These are phyloP conservation scores for Tricholoma sp. DNA, from an alignment of 768 basidiomycete genomes.

Conservation along the genomic window DNA sequence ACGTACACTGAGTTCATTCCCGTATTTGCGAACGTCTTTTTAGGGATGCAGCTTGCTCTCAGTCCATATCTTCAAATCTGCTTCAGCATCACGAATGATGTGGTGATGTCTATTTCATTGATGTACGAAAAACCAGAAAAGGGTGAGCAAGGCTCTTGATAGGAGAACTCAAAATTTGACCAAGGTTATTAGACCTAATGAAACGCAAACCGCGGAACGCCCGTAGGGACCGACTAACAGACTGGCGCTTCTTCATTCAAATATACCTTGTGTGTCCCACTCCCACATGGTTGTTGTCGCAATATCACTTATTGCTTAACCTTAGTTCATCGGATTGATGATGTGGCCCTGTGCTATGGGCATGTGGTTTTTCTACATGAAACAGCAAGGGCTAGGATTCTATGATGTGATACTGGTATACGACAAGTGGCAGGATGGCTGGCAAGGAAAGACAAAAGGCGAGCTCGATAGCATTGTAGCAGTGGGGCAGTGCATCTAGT, in stretches of 20 bases:
- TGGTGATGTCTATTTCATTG: constrained; percentile 48
- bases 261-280: constrained; percentile 42
- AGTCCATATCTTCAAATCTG: constrained; percentile 39
- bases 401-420: background rate
- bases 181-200: constrained; percentile 35
- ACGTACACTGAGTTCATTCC: constrained; percentile 62
- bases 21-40: constrained; percentile 43
- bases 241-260: constrained; percentile 48
- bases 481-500: background rate
- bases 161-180: background rate
- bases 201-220: constrained; percentile 49
- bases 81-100: constrained; percentile 58
- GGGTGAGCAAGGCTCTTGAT: constrained; percentile 15
- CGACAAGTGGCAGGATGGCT: constrained; percentile 1
- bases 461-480: background rate
- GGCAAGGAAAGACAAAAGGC: background rate
- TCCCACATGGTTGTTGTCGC: too few species aligned
- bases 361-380: background rate
- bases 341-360: background rate
- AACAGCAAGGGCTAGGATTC: background rate
- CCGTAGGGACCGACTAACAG: constrained; percentile 50
- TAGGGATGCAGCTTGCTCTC: constrained; percentile 30
- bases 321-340: constrained; percentile 35
- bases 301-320: constrained; percentile 41
- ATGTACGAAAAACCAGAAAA: constrained; percentile 59